These are phyloP conservation scores for Scedosporium minutisporum DNA, from an alignment of 2,329 filamentous ascomycete species.

Conservation along the genomic window DNA sequence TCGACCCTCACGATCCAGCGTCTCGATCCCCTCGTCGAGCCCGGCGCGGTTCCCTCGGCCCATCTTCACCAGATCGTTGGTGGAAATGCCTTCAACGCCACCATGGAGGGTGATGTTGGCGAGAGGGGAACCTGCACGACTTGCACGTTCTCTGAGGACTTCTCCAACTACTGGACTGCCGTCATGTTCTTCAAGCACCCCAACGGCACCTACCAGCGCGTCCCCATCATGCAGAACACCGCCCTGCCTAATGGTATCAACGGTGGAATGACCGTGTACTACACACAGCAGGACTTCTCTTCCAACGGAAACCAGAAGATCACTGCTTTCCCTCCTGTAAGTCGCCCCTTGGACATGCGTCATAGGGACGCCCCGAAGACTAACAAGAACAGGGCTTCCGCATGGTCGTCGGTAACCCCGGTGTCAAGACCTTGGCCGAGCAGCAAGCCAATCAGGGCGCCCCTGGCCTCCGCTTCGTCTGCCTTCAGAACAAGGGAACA, in stretches of 20 bases:
- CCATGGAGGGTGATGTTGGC: conserved; percentile 24
- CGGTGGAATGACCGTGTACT: conserved; percentile 35
- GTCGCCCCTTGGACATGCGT: conserved; percentile 3
- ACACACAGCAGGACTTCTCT: conserved; percentile 22
- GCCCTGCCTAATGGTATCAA: conserved; percentile 15
- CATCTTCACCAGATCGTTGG: conserved; percentile 54
- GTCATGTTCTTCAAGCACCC: conserved; percentile 10
- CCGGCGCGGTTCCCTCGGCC: conserved; percentile 37
- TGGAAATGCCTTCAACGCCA: conserved; percentile 34
- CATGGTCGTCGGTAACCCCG: conserved; percentile 35
- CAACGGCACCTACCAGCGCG: conserved; percentile 10
- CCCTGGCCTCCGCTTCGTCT: conserved; percentile 28
- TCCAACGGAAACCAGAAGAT: conserved; percentile 22
- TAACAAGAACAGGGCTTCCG: conserved; percentile 28
- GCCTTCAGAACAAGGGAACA: conserved; percentile 29
- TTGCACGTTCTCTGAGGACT: conserved; percentile 10
- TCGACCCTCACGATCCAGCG: conserved; percentile 37
- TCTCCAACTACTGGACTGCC: conserved; percentile 13
- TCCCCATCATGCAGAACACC: conserved; percentile 10
- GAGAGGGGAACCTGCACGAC: conserved; percentile 9
- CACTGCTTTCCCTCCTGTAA: conserved; percentile 38
- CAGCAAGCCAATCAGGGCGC: conserved; percentile 23
- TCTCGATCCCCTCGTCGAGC: conserved; percentile 29
- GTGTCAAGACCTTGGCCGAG: conserved; percentile 21
- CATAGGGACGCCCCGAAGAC: conserved; percentile 8